phyloP scores from a whole-genome alignment of 2,329 filamentous ascomycete genomes.

The Nemania sp. region DNA sequence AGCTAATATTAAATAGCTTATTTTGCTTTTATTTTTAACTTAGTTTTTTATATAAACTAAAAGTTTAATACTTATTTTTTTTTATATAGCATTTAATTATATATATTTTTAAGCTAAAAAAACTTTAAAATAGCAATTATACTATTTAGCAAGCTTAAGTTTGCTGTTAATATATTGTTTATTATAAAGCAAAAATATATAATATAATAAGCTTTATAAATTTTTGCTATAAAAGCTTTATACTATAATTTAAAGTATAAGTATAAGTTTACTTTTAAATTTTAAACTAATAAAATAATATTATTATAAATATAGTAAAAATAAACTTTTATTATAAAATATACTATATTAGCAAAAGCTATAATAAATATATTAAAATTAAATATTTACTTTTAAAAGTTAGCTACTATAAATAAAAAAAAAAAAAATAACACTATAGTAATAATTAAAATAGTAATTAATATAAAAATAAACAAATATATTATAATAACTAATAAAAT shows the following conservation, averaged over 20 bases:
- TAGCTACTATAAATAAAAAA: neutral
- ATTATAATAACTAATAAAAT: neutral
- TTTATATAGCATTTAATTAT: no score
- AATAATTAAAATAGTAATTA: neutral
- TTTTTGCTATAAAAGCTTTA: neutral
- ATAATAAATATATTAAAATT: neutral
- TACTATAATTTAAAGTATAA: neutral
- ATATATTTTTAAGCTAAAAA: no score
- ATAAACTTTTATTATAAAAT: neutral
- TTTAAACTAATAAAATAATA: neutral
- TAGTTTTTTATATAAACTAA: neutral
- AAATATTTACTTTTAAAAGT: neutral
- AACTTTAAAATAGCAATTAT: neutral
- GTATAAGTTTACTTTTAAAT: neutral
- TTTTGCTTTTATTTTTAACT: neutral
- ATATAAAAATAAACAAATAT: neutral
- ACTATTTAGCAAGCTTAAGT: neutral
- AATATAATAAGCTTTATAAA: neutral
- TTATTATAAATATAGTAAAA: neutral
- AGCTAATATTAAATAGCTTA: neutral
- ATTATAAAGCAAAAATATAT: neutral
- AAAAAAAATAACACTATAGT: neutral
- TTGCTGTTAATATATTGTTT: neutral
- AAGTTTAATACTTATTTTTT: no score
- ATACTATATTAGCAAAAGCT: neutral